A percentile compares a stretch with the other conserved stretches of the same genome.
These are phyloP conservation scores for Phalaenopsis aphrodite DNA, from an alignment of 106 monocot species.

Conservation along the genomic window DNA sequence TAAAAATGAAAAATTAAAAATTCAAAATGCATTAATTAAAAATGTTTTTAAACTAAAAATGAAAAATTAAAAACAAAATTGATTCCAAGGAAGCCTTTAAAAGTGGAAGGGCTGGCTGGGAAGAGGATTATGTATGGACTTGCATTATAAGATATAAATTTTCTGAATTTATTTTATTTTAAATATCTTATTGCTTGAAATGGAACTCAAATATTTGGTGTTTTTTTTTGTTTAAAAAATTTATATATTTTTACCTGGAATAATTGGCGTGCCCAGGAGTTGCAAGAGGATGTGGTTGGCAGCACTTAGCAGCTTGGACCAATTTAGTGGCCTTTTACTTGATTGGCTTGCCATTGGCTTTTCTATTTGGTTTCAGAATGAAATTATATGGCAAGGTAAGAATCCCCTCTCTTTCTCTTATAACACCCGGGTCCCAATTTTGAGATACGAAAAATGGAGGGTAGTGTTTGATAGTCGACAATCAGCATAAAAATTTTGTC, in stretches of 20 bases:
- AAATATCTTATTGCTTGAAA: background rate
- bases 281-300: conserved; percentile 92
- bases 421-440: too few species aligned
- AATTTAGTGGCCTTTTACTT: conserved; percentile 64
- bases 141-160: background rate
- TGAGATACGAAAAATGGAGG: too few species aligned
- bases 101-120: too few species aligned
- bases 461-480: too few species aligned
- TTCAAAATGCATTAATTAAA: too few species aligned
- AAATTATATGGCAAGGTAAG: conserved; percentile 41
- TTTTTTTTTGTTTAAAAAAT: background rate
- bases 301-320: conserved; percentile 83
- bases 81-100: too few species aligned
- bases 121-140: too few species aligned
- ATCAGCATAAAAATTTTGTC: too few species aligned
- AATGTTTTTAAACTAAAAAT: too few species aligned
- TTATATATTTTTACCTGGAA: background rate
- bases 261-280: conserved; percentile 30
- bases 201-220: background rate
- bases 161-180: background rate
- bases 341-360: conserved; percentile 60
- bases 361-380: conserved; percentile 53
- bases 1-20: too few species aligned
- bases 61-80: too few species aligned
- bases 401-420: background rate